A percentile compares a stretch with the other conserved stretches of the same genome.
Evolutionary conservation across 768 basidiomycete species (phyloP).

Genomic region (Boletus eberwhitei): DNA sequence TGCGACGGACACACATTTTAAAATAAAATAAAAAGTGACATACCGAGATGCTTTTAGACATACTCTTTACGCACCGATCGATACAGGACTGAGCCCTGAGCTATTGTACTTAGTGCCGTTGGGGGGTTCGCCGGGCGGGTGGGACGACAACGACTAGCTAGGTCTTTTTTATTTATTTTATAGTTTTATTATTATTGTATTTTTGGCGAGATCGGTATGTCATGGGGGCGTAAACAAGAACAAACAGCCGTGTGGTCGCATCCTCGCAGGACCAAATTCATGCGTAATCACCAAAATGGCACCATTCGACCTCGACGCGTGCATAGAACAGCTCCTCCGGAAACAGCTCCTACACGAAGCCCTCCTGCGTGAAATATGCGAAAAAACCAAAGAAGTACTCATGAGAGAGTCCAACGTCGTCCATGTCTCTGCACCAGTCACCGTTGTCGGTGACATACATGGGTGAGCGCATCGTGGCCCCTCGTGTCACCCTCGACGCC

Average conservation of each 20-base stretch:
- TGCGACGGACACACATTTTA: slow-evolving; percentile 2
- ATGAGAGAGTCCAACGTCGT: slow-evolving; percentile 99
- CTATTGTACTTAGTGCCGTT: background rate
- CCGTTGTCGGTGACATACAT: slow-evolving; percentile 98
- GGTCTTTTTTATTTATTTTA: slow-evolving; percentile 2
- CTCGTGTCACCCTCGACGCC: slow-evolving; percentile 15
- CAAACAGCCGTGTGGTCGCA: slow-evolving; percentile 16
- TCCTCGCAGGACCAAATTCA: background rate
- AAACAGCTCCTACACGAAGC: slow-evolving; percentile 96
- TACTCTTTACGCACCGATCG: slow-evolving; percentile 15
- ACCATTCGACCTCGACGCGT: slow-evolving; percentile 95
- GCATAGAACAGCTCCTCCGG: slow-evolving; percentile 83
- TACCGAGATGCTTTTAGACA: slow-evolving; percentile 12
- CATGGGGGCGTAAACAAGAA: slow-evolving; percentile 9
- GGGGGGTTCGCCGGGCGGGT: slow-evolving; percentile 3
- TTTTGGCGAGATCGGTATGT: slow-evolving; percentile 10
- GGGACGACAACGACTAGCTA: background rate
- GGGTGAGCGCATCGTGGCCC: slow-evolving; percentile 60
- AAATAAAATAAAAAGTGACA: slow-evolving; percentile 6
- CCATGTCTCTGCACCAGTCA: slow-evolving; percentile 93
- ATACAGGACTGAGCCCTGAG: slow-evolving; percentile 14
- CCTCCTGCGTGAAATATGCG: slow-evolving; percentile 95
- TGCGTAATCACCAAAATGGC: slow-evolving; percentile 23
- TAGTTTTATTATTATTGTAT: slow-evolving; percentile 10
- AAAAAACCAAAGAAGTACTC: slow-evolving; percentile 98